phyloP scores from a whole-genome alignment of 306 rosid species.

The Quercus engelmannii region DNA sequence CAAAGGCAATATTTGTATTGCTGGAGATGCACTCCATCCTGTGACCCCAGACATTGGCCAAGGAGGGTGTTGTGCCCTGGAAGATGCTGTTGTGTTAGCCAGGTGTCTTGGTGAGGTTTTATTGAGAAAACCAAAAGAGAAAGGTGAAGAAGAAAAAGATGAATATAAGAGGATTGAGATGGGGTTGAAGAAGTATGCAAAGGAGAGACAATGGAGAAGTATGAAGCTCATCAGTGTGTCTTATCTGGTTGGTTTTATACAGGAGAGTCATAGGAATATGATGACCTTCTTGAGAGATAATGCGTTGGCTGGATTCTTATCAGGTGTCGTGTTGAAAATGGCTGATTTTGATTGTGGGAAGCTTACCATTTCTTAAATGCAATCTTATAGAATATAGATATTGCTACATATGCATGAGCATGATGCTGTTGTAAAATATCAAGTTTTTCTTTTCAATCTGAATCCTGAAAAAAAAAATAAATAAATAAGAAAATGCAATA shows the following conservation, averaged over 20 bases:
- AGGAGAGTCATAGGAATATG: neutral
- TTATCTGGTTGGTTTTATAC: neutral
- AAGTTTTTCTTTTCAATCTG: neutral
- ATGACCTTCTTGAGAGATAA: neutral
- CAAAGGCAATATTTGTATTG: conserved; percentile 67
- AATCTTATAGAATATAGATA: neutral
- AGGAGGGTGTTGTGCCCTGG: conserved; percentile 60
- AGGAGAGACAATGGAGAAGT: conserved; percentile 10
- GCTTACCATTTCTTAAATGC: neutral
- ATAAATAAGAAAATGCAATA: no score
- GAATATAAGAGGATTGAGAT: conserved; percentile 19
- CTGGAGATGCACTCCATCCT: conserved; percentile 69
- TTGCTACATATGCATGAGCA: neutral
- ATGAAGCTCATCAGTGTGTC: neutral
- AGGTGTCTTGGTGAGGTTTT: conserved; percentile 25
- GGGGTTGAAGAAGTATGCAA: conserved; percentile 33
- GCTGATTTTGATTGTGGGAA: conserved; percentile 7
- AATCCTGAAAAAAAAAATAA: no score
- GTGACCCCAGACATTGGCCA: conserved; percentile 71
- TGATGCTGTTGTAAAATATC: neutral
- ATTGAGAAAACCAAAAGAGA: neutral
- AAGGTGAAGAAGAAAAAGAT: neutral
- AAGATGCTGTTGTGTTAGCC: conserved; percentile 50
- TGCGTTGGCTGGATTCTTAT: neutral
- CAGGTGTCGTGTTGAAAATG: neutral